Conservation (phyloP, 345 rosid genomes). For the Ailanthus altissimus region DNA sequence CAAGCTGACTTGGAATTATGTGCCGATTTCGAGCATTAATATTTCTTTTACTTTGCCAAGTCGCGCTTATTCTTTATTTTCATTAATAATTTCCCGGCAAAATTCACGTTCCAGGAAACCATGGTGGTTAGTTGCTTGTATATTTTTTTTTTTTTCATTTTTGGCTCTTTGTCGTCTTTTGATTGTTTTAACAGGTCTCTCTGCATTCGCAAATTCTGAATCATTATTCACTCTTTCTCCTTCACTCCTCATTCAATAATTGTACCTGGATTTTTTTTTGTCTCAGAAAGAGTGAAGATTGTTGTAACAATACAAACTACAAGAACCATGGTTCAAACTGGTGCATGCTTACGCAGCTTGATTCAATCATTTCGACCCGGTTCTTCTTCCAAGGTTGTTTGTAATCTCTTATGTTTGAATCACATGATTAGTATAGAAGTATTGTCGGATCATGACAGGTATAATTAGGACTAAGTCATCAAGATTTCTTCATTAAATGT, state of each 20-base stretch:
- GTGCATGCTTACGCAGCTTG: slow-evolving; percentile 23
- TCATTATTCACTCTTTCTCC: neutral
- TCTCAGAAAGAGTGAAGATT: neutral
- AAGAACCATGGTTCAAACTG: slow-evolving; percentile 28
- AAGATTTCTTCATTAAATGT: neutral
- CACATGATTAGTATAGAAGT: no score
- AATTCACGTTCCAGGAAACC: neutral
- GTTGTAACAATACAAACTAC: no score
- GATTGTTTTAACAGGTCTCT: neutral
- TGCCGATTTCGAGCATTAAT: neutral
- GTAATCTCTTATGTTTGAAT: neutral
- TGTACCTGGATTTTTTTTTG: neutral
- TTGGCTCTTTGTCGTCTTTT: neutral
- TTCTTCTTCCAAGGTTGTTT: slow-evolving; percentile 33
- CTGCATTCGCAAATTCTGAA: neutral
- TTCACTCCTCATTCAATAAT: neutral
- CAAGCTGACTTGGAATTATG: neutral
- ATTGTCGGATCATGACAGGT: neutral
- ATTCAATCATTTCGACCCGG: slow-evolving; percentile 18
- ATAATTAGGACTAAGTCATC: neutral
- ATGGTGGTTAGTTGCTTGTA: neutral
- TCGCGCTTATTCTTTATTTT: neutral
- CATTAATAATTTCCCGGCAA: neutral
- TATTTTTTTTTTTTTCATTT: neutral
- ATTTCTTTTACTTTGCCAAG: neutral